phyloP scores from a whole-genome alignment of 139 green algal species.

The Coccomyxa sp. region DNA sequence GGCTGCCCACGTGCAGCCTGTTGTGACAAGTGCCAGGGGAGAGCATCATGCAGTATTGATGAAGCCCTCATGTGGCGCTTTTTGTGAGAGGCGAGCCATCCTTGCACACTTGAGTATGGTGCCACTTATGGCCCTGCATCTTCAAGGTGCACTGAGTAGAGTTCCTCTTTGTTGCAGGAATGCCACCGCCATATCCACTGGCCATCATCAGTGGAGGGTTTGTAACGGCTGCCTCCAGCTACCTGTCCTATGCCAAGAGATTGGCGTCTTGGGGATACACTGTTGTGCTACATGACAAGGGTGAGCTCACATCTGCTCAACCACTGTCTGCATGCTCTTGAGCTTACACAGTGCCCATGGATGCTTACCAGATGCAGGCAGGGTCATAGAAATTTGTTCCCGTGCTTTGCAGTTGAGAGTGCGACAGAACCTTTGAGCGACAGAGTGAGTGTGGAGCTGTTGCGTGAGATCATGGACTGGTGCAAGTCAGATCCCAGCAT shows the following conservation, averaged over 20 bases:
- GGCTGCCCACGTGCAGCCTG: too few species aligned
- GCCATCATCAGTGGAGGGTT: slow-evolving; percentile 84
- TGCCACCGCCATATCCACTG: slow-evolving; percentile 73
- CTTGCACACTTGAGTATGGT: too few species aligned
- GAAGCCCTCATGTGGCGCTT: neutral
- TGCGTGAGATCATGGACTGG: slow-evolving; percentile 72
- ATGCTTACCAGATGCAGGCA: neutral
- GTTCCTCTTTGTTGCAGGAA: slow-evolving; percentile 13
- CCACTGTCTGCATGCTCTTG: neutral
- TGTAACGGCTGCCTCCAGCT: slow-evolving; percentile 62
- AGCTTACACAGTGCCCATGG: too few species aligned
- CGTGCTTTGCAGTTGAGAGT: slow-evolving; percentile 31
- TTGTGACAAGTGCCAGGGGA: too few species aligned
- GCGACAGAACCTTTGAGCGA: slow-evolving; percentile 66
- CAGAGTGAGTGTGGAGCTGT: slow-evolving; percentile 52
- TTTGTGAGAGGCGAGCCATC: neutral
- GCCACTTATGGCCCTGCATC: neutral
- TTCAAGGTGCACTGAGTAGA: neutral
- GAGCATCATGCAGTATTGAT: too few species aligned
- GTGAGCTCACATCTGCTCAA: neutral
- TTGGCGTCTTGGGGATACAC: slow-evolving; percentile 51
- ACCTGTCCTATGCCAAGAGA: slow-evolving; percentile 54
- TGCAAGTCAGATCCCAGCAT: slow-evolving; percentile 45
- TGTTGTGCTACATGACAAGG: slow-evolving; percentile 57
- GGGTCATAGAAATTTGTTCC: neutral